A percentile compares a stretch with the other conserved stretches of the same genome.
phyloP scores from a whole-genome alignment of 73 alveolate genomes.

The Tetrahymena elliotti region DNA sequence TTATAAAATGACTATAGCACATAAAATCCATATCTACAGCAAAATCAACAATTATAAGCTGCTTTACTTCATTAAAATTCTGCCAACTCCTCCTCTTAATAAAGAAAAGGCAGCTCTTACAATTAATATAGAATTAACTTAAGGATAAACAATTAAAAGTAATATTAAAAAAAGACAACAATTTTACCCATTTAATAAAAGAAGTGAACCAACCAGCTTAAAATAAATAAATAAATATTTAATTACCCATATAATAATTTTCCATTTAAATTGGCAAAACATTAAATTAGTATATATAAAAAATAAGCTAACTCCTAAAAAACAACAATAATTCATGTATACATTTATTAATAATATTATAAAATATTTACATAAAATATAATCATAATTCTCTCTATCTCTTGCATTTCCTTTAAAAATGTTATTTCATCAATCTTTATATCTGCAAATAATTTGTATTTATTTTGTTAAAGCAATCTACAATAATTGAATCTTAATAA shows the following conservation, averaged over 20 bases:
- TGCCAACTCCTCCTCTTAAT: not conserved
- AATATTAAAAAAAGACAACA: not conserved
- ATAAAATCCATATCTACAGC: not conserved
- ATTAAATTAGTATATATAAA: no score
- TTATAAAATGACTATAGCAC: not conserved
- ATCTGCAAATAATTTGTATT: no score
- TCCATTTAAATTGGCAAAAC: not conserved
- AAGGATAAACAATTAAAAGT: not conserved
- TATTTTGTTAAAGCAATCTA: no score
- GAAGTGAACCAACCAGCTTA: not conserved
- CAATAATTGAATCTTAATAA: no score
- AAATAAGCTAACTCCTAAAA: not conserved
- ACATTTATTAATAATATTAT: no score
- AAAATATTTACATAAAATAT: no score
- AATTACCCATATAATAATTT: not conserved
- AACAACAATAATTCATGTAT: no score
- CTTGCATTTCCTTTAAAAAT: no score
- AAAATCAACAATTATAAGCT: not conserved
- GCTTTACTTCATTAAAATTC: not conserved
- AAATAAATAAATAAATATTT: not conserved
- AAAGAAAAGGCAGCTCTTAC: not conserved
- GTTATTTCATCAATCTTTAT: no score
- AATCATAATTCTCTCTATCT: no score
- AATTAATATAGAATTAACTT: not conserved
- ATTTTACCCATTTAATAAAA: not conserved